Base-by-base conservation (phyloP, 768 basidiomycete species). In the Xerocomus spinulosus region DNA sequence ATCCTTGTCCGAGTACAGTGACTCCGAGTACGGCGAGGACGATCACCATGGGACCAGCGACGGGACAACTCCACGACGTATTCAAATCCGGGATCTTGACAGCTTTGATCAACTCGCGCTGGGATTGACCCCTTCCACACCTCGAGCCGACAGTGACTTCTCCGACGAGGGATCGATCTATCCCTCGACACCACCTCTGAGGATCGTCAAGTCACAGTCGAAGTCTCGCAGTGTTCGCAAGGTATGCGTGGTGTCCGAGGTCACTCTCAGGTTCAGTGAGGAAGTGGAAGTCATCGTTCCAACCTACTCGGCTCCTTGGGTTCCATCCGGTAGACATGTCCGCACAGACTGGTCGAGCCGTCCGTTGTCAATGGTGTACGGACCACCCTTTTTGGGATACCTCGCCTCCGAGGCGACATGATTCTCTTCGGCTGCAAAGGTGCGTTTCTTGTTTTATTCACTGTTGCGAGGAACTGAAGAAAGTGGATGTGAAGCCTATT, bases 161-260 rank as follows among this genome's bases (percentile, higher is more conserved):
- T 55, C 48, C 9, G 44, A 42, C 7, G 42, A 46, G 35, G 49
- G 36, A 24, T 4, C 28, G 30, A 49, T 42, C 36, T 49, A 17
- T 34, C 53, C 55, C 3, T 30, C 17, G 17, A 57, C 46, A 2
- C 52, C 48, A 9, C 50, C 50, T 9, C 9, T 23, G 10, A 33
- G 9, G 30, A 14, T 23, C 0, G 7, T 15, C 9, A 5, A 8
- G 8, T 17, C 24, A 7, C 26, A 10, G 26, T 13, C 24, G 26
- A 28, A 1, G 35, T n/a, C 0, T 34, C 28, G 20, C 1, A 18
- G 43, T 18, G 41, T 42, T 37, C 35, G n/a, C 25, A 29, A 32
- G 36, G 33, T 9, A 7, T 8, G 17, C 12, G 25, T 20, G 32
- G 12, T 15, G 9, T n/a, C 41, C 4, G 39, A 14, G 9, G 32